Conservation (phyloP, 192 early-diverging fungal species). For the Mycoemilia scoparia region DNA sequence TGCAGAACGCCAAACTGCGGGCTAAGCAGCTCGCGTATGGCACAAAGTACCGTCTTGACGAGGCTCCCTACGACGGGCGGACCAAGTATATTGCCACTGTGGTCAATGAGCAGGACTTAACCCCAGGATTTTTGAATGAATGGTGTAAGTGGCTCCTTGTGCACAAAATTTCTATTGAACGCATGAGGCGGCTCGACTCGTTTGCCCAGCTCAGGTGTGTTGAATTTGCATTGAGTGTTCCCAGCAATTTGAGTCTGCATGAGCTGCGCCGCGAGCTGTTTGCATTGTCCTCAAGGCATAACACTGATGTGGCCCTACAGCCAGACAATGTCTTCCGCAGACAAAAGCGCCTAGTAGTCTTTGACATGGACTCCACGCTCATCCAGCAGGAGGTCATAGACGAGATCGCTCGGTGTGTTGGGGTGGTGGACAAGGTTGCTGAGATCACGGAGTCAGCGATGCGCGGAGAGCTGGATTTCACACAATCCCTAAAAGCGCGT, state of each 20-base stretch:
- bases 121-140: slow-evolving; percentile 53
- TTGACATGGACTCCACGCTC: slow-evolving; percentile 98
- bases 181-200: slow-evolving; percentile 60
- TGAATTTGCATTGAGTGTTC: slow-evolving; percentile 73
- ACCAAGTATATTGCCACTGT: slow-evolving; percentile 75
- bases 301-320: slow-evolving; percentile 75
- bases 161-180: slow-evolving; percentile 70
- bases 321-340: slow-evolving; percentile 69
- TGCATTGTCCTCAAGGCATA: slow-evolving; percentile 44
- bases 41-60: slow-evolving; percentile 31
- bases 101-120: slow-evolving; percentile 63
- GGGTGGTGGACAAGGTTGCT: slow-evolving; percentile 80
- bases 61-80: slow-evolving; percentile 73
- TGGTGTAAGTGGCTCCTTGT: slow-evolving; percentile 62
- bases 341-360: slow-evolving; percentile 87
- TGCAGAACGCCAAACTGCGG: slow-evolving; percentile 40
- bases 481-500: slow-evolving; percentile 72
- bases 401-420: slow-evolving; percentile 83
- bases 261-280: slow-evolving; percentile 51
- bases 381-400: slow-evolving; percentile 99
- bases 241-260: slow-evolving; percentile 40
- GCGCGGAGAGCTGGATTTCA: slow-evolving; percentile 97
- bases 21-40: slow-evolving; percentile 32
- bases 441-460: slow-evolving; percentile 89
- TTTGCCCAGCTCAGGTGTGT: slow-evolving; percentile 48